Base-by-base conservation (phyloP, 768 basidiomycete species). In the Lactarius psammicola region DNA sequence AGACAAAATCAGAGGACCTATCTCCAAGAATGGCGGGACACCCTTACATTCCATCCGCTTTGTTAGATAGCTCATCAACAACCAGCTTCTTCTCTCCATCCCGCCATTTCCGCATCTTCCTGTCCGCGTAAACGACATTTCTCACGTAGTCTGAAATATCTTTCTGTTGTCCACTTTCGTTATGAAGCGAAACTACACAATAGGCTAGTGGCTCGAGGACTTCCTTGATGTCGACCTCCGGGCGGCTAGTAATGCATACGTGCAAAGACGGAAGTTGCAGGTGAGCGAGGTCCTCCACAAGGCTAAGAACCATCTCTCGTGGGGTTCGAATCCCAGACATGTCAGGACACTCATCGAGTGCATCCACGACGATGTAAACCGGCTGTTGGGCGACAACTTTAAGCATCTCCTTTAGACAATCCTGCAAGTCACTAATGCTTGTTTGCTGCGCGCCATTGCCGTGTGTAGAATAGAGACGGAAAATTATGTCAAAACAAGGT, bases 401-500 rank as follows among this genome's bases (percentile, higher is more conserved):
- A n/a, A 46, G 44, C 44, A 46, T 46, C 1, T 46, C n/a, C 0
- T 23, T 0, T 0, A 46, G 44, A 23, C n/a, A 46, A 0, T 46
- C 1, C 3, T 0, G n/a, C 44, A 46, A 46, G 20, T 0, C 9
- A 2, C 3, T 0, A 23, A 23, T 46, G 44, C n/a, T 23, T 0
- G 44, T n/a, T 23, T 46, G 44, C 1, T 46, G n/a, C 1, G n/a
- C 0, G n/a, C 44, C 44, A 0, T 46, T 23, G 3, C n/a, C 44
- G 44, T 46, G 44, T 11, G 3, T 1, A 0, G 10, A 23, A 46
- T 46, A 46, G 4, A 46, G 0, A n/a, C 2, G 1, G 10, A 5
- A 11, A 0, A 46, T 23, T n/a, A 11, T 46, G 0, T 46, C 3
- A 0, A n/a, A 0, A 46, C 44, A 46, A 23, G 0, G 20, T 0